Conservation (phyloP, 129 eudicot genomes). For the Flaveria bidentis region DNA sequence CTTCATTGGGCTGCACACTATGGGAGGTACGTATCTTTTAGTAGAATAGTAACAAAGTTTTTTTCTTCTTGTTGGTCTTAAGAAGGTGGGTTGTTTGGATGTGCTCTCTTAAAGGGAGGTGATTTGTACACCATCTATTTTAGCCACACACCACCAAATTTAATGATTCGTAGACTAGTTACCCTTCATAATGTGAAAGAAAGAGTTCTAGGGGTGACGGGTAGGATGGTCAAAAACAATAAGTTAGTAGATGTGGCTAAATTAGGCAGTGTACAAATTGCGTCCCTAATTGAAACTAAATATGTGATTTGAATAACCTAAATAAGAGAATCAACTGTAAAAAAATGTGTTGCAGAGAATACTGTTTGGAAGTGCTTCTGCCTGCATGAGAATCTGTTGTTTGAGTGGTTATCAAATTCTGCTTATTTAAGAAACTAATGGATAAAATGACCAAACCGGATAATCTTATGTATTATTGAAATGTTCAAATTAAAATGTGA, state of each 20-base stretch:
- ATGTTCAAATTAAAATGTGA: not conserved
- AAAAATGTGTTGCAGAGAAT: not conserved
- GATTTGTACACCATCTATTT: not conserved
- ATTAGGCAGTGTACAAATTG: not conserved
- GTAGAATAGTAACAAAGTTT: not conserved
- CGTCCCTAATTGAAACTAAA: not conserved
- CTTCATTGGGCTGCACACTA: constrained; percentile 98
- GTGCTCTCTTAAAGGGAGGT: not conserved
- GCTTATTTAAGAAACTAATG: not conserved
- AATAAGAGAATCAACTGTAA: too few species aligned
- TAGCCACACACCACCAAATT: not conserved
- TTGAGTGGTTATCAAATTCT: not conserved
- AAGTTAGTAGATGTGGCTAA: not conserved
- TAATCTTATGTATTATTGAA: not conserved
- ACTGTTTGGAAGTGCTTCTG: not conserved
- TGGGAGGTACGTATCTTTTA: constrained; percentile 65
- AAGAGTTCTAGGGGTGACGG: not conserved
- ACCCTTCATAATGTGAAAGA: not conserved
- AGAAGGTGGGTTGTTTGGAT: not conserved
- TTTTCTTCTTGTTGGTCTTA: not conserved
- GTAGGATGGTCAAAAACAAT: not conserved
- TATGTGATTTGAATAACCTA: not conserved
- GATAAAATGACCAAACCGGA: not conserved
- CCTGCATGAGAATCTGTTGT: not conserved
- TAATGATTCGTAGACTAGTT: not conserved